A percentile compares a stretch with the other conserved stretches of the same genome.
Conservation (phyloP, 73 alveolate species). For the Stentor coeruleus region DNA sequence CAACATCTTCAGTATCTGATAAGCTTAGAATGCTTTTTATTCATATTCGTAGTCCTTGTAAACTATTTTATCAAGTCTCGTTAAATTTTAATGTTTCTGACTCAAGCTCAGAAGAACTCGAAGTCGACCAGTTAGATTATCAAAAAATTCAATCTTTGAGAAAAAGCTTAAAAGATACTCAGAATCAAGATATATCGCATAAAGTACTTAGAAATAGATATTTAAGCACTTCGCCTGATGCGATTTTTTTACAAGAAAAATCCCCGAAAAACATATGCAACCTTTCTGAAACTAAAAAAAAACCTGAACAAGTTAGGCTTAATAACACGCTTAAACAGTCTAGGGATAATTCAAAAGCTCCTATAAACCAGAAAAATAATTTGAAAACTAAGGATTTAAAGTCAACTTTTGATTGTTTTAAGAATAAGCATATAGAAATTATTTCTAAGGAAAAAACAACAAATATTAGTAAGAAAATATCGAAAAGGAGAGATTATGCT, state of each 20-base stretch:
- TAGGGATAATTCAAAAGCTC: too few species aligned
- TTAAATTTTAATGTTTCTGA: neutral
- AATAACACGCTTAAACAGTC: too few species aligned
- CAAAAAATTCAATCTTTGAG: neutral
- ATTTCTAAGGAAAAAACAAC: neutral
- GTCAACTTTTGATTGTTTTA: neutral
- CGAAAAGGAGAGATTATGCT: neutral
- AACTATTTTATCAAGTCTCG: neutral
- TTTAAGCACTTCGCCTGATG: neutral
- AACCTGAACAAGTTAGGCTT: neutral
- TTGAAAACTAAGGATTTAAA: too few species aligned
- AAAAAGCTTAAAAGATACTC: too few species aligned
- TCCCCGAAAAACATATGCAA: neutral
- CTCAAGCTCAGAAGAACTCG: constrained; percentile 5
- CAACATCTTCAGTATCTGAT: neutral
- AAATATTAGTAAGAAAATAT: neutral
- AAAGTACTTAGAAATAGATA: neutral
- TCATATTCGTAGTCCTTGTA: neutral
- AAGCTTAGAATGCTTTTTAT: neutral
- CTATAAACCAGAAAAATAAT: too few species aligned
- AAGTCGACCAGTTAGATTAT: neutral
- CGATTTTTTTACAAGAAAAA: neutral
- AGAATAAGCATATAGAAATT: neutral
- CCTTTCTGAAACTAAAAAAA: too few species aligned
- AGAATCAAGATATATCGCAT: neutral